Evolutionary conservation across 805 yeast genomes (phyloP).

Genomic region (Ogataea wickerhamii): DNA sequence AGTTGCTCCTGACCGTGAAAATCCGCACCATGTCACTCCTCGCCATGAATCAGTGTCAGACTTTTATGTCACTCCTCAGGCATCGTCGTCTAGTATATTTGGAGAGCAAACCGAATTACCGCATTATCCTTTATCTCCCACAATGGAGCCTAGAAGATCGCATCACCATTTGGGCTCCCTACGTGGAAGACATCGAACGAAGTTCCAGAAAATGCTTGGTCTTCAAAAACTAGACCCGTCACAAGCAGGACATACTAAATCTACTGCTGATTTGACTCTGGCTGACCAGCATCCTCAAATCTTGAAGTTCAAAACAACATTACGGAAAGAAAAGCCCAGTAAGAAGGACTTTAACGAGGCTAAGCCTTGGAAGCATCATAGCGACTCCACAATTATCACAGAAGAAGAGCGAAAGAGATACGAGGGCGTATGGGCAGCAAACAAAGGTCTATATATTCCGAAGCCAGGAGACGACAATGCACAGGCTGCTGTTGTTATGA

Average conservation of each 20-base stretch:
- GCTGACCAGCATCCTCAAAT: conserved; percentile 16
- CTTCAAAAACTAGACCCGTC: conserved; percentile 14
- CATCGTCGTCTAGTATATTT: neutral
- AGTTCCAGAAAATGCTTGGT: conserved; percentile 23
- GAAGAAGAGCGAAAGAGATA: conserved; percentile 79
- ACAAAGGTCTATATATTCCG: conserved; percentile 59
- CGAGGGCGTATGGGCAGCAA: conserved; percentile 93
- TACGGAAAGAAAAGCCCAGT: conserved; percentile 37
- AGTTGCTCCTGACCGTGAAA: conserved; percentile 8
- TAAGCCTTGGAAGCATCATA: conserved; percentile 92
- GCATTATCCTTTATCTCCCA: conserved; percentile 19
- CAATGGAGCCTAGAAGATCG: conserved; percentile 13
- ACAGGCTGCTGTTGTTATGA: conserved; percentile 1
- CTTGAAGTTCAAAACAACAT: conserved; percentile 48
- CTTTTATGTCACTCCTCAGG: neutral
- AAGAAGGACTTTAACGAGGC: conserved; percentile 66
- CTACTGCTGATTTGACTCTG: conserved; percentile 1
- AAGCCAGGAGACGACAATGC: conserved; percentile 8
- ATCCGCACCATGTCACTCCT: neutral
- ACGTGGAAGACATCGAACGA: conserved; percentile 22
- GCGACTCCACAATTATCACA: conserved; percentile 44
- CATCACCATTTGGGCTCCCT: conserved; percentile 24
- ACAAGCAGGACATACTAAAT: conserved; percentile 2
- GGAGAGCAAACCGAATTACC: conserved; percentile 15
- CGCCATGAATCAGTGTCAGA: neutral